Base-by-base conservation (phyloP, 768 basidiomycete genomes). In the Hericium coralloides region DNA sequence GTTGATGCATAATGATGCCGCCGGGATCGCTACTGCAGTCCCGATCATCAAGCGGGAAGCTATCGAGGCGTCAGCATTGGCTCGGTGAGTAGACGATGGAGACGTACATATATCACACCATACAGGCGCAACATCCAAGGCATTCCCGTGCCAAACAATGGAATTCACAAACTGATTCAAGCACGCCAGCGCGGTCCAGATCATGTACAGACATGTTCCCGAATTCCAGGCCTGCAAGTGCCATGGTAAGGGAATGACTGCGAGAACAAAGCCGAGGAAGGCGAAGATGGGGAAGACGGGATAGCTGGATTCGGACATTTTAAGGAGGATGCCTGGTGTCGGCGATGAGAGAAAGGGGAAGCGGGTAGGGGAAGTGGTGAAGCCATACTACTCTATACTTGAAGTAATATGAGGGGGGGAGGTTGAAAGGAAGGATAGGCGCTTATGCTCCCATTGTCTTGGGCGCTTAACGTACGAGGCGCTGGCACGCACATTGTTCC, bases 181-280 rank as follows among this genome's bases (percentile, higher is more conserved):
- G 49, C 22, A 82, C 7, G 72, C 72, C 4, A 82, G 49, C 0
- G 76, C 76, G 3, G 75, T 72, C 89, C 87, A 90, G 26, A 74
- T 55, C 74, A 90, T 88, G 70, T 78, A 83, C 31, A 78, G 71
- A 60, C 87, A 83, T 4, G 87, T 88, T 14, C 83, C 86, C 4
- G 80, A 74, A 66, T 87, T 85, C 78, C 78, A 80, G 6, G 82
- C 81, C 68, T 85, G 77, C 45, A 84, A 68, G 60, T 85, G 83
- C 77, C 78, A 80, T 0, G 79, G 75, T 3, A 80, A 64, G 18
- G 84, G 82, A 9, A 82, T 55, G 38, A 82, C 60, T 12, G 72
- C 65, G 0, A 77, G 58, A 23, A 79, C 31, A 55, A 75, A 72
- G 31, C 48, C 48, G 3, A 49, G 48, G 22, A 49, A 49, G 12